These are phyloP conservation scores for Reticulomyxa filosa DNA, from an alignment of 78 protist species.

Conservation along the genomic window DNA sequence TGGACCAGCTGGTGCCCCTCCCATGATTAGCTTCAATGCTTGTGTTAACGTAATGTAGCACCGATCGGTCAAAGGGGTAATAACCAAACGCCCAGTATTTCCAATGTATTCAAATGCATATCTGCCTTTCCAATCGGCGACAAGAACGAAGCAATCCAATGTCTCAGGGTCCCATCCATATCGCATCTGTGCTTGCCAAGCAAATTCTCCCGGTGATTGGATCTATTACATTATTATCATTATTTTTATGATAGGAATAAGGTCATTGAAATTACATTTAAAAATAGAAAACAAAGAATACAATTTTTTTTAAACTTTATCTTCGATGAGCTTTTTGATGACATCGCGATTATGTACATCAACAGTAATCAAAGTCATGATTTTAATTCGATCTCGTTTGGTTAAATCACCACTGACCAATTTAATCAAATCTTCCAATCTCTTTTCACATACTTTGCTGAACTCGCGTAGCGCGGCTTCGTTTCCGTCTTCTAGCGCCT, in stretches of 20 bases:
- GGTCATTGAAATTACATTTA: too few species aligned
- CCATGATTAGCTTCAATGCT: constrained; percentile 47
- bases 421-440: constrained; percentile 6
- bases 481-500: constrained; percentile 44
- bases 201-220: constrained; percentile 26
- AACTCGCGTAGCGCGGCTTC: constrained; percentile 39
- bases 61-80: constrained; percentile 78
- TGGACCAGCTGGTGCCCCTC: constrained; percentile 86
- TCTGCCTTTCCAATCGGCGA: constrained; percentile 40
- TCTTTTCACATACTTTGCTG: constrained; percentile 6
- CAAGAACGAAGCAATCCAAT: constrained; percentile 10
- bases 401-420: constrained; percentile 20
- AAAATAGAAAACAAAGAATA: too few species aligned
- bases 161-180: constrained; percentile 37
- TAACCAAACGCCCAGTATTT: constrained; percentile 52
- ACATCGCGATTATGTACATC: constrained; percentile 71
- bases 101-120: constrained; percentile 68
- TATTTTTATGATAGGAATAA: too few species aligned
- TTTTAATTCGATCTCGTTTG: constrained; percentile 10
- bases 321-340: constrained; percentile 24
- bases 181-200: constrained; percentile 66
- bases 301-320: constrained; percentile 17
- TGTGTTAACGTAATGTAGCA: constrained; percentile 79
- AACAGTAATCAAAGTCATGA: constrained; percentile 52
- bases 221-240: too few species aligned